Evolutionary conservation across 768 basidiomycete genomes (phyloP), one percentile per base, ranked within the genome.

Genomic region (Cytidiella melzeri): DNA sequence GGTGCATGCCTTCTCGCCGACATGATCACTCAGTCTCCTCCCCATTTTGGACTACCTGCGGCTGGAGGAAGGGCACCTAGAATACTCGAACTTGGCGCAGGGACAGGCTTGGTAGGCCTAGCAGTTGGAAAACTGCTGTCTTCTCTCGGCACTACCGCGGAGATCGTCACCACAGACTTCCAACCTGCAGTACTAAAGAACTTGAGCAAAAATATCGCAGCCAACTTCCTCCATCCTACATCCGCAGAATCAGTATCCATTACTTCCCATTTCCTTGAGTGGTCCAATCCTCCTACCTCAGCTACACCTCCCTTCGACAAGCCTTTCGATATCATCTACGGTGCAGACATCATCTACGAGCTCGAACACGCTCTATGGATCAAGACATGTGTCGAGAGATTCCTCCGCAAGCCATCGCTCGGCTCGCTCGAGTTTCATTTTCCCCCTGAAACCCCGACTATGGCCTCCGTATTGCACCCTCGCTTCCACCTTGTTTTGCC

Each of bases 1-100:
- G 80, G 84, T 9, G 84, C 88, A 3, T 90, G 84, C 55, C 78
- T 93, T 5, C 72, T 94, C 48, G 79, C 89, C 0, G 84, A 89
- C 60, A 75, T 81, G 66, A 78, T 92, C 36, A 76, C 76, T 2
- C 73, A 81, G 24, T 61, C 71, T 25, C 85, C 89, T 0, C 59
- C 55, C 2, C 54, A 54, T 23, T 89, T 84, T 58, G 76, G 75
- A 7, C 60, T 80, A 3, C 21, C 20, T 27, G n/a, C 38, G 23
- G 36, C 26, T 11, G 9, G 23, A 9, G 43, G 24, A 42, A 50
- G 43, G 11, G 48, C 50, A 9, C 55, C 76, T 1, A 67, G 75
- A 0, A 55, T 79, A 23, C 68, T 81, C 26, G 80, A 81, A 59
- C 65, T 81, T 0, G 80, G 80, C 11, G 76, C 79, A 4, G 80